Percentiles rank a stretch among this genome's conserved stretches.
phyloP scores from a whole-genome alignment of 768 basidiomycete species.

The Arthromyces matolae region DNA sequence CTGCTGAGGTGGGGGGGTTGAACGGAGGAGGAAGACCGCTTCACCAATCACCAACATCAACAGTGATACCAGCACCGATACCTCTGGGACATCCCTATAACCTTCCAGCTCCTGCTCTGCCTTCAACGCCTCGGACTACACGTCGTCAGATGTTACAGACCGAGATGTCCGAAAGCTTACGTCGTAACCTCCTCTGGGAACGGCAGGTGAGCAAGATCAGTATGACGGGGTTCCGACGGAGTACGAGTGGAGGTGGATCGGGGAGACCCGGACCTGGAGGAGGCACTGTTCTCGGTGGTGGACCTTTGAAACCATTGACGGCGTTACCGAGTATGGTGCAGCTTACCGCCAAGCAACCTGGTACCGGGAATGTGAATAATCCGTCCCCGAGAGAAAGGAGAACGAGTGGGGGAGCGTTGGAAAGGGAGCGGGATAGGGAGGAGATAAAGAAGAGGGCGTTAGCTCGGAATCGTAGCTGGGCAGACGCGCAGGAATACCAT shows the following conservation, averaged over 20 bases:
- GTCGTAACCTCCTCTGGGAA: slow-evolving; percentile 80
- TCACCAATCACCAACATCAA: slow-evolving; percentile 4
- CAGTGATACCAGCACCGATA: slow-evolving; percentile 43
- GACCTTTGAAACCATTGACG: slow-evolving; percentile 28
- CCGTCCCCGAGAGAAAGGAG: neutral
- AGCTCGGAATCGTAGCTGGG: slow-evolving; percentile 62
- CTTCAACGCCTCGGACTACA: slow-evolving; percentile 83
- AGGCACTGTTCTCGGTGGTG: slow-evolving; percentile 17
- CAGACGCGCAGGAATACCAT: slow-evolving; percentile 65
- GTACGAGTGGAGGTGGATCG: slow-evolving; percentile 25
- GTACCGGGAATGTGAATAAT: slow-evolving; percentile 5
- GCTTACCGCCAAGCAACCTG: slow-evolving; percentile 32
- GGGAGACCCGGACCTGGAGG: slow-evolving; percentile 19
- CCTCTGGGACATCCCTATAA: slow-evolving; percentile 69
- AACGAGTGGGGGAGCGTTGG: slow-evolving; percentile 14
- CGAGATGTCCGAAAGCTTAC: slow-evolving; percentile 81
- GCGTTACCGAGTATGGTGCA: slow-evolving; percentile 38
- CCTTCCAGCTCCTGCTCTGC: slow-evolving; percentile 58
- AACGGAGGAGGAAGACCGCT: slow-evolving; percentile 1
- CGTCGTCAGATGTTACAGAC: slow-evolving; percentile 79
- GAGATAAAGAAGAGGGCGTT: slow-evolving; percentile 43
- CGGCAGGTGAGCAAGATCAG: slow-evolving; percentile 59
- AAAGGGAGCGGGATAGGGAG: slow-evolving; percentile 33
- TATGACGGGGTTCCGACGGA: slow-evolving; percentile 33
- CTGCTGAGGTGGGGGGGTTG: neutral